Evolutionary conservation across 345 rosid species (phyloP), one percentile per base, ranked within the genome.

Genomic region (Citrus trifoliata): DNA sequence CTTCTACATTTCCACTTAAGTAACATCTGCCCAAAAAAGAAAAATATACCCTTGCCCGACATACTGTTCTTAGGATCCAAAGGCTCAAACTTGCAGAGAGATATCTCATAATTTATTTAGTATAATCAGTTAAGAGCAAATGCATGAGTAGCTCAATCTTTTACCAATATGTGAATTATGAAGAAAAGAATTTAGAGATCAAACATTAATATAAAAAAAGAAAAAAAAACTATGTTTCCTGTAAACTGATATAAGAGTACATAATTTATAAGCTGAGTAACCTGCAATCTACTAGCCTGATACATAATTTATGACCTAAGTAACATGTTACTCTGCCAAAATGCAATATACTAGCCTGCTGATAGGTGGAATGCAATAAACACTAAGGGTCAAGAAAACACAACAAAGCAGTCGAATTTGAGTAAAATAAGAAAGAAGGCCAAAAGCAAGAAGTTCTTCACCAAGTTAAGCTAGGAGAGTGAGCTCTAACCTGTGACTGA

Each of bases 401-500:
- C 62, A 60, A 73, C 14, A 60, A n/a, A 63, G 30, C 66, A 6
- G 6, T 10, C 21, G n/a, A 28, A 73, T 37, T 9, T 19, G 64
- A 27, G 14, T 46, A 63, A 28, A 28, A 21, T 22, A 63, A 28
- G 77, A 74, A 27, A 38, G 69, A 61, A 37, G 27, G 40, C 6
- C 5, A 18, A 64, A 32, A 16, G 46, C 8, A 25, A 12, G 48
- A 68, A 62, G 51, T 70, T 27, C n/a, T 67, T 76, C 62, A 80
- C 59, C 72, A 78, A 68, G 21, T 24, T 68, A 40, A 79, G 82
- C 33, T 64, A 35, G 69, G n/a, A 64, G 83, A 87, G 81, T 48
- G 79, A 85, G 81, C 78, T 82, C 91, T 86, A 81, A 93, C 98
- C 98, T 87, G 93, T 76, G 79, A 89, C 76, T 42, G 98, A 90